A percentile compares a stretch with the other conserved stretches of the same genome.
Conservation (phyloP, 2,329 filamentous ascomycete species). For the Helotiales sp. region DNA sequence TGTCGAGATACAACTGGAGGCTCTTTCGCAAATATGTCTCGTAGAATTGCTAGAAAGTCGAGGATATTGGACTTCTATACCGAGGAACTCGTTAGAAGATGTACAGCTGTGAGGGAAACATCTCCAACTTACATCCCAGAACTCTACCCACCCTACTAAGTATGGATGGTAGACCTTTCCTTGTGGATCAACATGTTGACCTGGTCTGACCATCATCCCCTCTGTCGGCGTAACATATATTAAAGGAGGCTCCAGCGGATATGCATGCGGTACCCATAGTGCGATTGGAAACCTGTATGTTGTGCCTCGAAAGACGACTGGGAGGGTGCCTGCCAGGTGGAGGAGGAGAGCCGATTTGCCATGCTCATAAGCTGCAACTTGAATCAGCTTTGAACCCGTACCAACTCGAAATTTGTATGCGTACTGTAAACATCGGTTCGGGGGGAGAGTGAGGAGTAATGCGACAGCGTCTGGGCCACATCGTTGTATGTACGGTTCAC, state of each 20-base stretch:
- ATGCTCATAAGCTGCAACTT: constrained; percentile 77
- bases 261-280: constrained; percentile 91
- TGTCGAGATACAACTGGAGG: constrained; percentile 84
- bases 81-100: constrained; percentile 8
- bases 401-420: constrained; percentile 35
- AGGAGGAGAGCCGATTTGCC: constrained; percentile 86
- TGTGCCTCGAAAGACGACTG: constrained; percentile 87
- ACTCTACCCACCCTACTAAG: constrained; percentile 84
- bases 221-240: constrained; percentile 88
- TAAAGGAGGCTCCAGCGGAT: constrained; percentile 84
- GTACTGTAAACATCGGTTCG: constrained; percentile 95
- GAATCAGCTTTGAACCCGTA: constrained; percentile 37
- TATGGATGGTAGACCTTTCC: constrained; percentile 96
- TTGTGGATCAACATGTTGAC: constrained; percentile 93
- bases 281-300: constrained; percentile 91
- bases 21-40: constrained; percentile 91
- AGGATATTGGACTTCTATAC: constrained; percentile 77
- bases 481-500: constrained; percentile 93
- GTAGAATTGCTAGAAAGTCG: constrained; percentile 81
- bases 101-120: neutral
- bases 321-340: constrained; percentile 83
- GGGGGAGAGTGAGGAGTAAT: constrained; percentile 79
- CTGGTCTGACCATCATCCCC: constrained; percentile 86
- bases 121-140: constrained; percentile 77
- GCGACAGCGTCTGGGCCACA: constrained; percentile 79